Conservation (phyloP, 1,284 basidiomycete species). For the Farysia itapuensis region DNA sequence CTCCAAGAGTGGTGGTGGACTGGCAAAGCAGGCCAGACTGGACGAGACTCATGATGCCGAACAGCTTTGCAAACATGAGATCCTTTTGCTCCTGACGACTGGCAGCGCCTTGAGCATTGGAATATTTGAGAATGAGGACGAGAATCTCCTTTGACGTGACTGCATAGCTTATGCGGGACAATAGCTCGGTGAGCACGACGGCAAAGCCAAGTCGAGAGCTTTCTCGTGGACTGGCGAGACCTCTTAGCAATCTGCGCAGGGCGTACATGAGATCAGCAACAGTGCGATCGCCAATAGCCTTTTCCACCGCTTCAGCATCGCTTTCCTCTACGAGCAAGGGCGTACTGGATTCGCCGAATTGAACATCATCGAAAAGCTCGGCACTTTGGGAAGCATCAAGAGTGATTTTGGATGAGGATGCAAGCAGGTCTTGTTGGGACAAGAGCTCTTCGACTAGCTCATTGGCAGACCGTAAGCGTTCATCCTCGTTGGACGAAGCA, state of each 20-base stretch:
- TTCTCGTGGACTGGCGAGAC: conserved; percentile 86
- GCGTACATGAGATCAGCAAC: conserved; percentile 65
- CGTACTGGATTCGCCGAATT: conserved; percentile 54
- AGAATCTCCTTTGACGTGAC: conserved; percentile 67
- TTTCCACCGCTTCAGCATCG: conserved; percentile 58
- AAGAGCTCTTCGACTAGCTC: conserved; percentile 75
- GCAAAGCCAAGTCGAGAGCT: conserved; percentile 92
- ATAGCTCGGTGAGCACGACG: conserved; percentile 89
- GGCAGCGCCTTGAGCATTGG: conserved; percentile 60
- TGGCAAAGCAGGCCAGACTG: conserved; percentile 68
- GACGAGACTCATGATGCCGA: conserved; percentile 71
- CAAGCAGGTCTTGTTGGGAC: conserved; percentile 24
- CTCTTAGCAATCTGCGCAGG: conserved; percentile 62
- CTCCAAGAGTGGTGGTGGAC: conserved; percentile 65
- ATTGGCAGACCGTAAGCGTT: conserved; percentile 80
- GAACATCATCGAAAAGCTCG: conserved; percentile 60
- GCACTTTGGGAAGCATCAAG: conserved; percentile 20
- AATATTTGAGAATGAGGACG: conserved; percentile 46
- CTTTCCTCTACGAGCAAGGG: conserved; percentile 13
- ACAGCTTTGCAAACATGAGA: conserved; percentile 84
- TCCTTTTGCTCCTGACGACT: conserved; percentile 90
- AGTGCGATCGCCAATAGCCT: conserved; percentile 65
- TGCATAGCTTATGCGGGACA: conserved; percentile 73
- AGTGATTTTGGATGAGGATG: conserved; percentile 30
- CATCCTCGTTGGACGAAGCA: conserved; percentile 77